These are phyloP conservation scores for Hygrophoropsis aurantiaca DNA, from an alignment of 768 basidiomycete genomes.

Conservation along the genomic window DNA sequence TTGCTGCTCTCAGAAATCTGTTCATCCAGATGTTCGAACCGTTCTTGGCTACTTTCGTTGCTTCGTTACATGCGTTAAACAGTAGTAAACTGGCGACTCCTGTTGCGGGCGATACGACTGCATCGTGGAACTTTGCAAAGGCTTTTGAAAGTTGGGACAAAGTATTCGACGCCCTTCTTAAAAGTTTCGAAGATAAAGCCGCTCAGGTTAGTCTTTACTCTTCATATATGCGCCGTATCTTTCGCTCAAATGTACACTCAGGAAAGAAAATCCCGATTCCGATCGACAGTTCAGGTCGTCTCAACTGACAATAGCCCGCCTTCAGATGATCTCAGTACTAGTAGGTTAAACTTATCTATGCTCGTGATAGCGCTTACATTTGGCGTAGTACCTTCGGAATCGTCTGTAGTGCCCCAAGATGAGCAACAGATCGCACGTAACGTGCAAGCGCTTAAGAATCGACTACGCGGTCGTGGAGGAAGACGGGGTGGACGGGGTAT, in stretches of 20 bases:
- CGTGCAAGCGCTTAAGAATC: conserved; percentile 84
- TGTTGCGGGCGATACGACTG: conserved; percentile 32
- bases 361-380: conserved; percentile 1
- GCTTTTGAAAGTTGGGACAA: conserved; percentile 81
- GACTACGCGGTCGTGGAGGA: conserved; percentile 74
- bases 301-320: conserved; percentile 44
- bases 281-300: conserved; percentile 35
- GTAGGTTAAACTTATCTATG: no score
- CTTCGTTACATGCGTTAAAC: conserved; percentile 71
- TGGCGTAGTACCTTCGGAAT: conserved; percentile 47
- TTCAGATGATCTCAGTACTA: conserved; percentile 57
- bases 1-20: conserved; percentile 74
- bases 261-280: conserved; percentile 73
- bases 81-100: conserved; percentile 37
- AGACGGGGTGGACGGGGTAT: conserved; percentile 51
- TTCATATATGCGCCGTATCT: neutral
- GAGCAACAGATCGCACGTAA: conserved; percentile 92
- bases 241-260: conserved; percentile 23
- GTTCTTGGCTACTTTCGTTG: conserved; percentile 78
- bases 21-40: conserved; percentile 89
- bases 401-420: conserved; percentile 57
- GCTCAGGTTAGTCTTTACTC: conserved; percentile 47
- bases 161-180: conserved; percentile 74
- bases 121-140: conserved; percentile 66
- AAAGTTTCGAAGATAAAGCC: conserved; percentile 72